Conservation (phyloP, 495 filamentous ascomycete species). For the Immersiella caudata region DNA sequence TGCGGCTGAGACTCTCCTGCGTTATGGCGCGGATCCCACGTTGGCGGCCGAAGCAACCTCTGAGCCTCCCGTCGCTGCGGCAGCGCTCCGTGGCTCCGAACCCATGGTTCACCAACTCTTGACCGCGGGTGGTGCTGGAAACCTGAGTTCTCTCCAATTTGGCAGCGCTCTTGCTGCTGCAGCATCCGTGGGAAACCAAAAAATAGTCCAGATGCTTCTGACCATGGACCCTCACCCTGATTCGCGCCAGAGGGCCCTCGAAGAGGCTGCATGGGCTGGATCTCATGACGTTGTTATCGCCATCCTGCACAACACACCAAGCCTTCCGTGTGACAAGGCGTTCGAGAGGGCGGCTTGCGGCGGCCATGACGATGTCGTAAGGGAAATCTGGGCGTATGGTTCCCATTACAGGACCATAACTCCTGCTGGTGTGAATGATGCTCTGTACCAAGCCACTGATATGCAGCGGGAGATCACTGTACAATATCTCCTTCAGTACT, state of each 20-base stretch:
- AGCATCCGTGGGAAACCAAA: slow-evolving; percentile 15
- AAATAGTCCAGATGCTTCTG: slow-evolving; percentile 18
- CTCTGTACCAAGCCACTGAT: slow-evolving; percentile 19
- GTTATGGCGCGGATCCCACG: slow-evolving; percentile 6
- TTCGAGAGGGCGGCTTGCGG: slow-evolving; percentile 13
- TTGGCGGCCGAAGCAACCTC: background rate
- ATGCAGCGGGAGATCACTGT: slow-evolving; percentile 18
- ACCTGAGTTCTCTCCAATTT: slow-evolving; percentile 8
- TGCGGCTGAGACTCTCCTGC: slow-evolving; percentile 10
- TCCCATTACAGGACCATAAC: slow-evolving; percentile 7
- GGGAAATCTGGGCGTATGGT: slow-evolving; percentile 11
- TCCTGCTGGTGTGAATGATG: background rate
- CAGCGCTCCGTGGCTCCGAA: slow-evolving; percentile 15
- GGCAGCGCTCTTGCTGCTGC: slow-evolving; percentile 19
- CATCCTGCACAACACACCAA: slow-evolving; percentile 10
- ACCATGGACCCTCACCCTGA: background rate
- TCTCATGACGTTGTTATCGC: slow-evolving; percentile 10
- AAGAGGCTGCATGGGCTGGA: slow-evolving; percentile 12
- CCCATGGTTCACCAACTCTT: slow-evolving; percentile 14
- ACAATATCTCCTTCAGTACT: slow-evolving; percentile 9
- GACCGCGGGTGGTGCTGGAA: background rate
- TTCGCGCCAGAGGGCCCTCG: slow-evolving; percentile 19
- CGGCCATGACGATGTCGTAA: slow-evolving; percentile 8
- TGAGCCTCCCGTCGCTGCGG: slow-evolving; percentile 17
- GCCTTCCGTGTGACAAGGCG: slow-evolving; percentile 15